phyloP scores from a whole-genome alignment of 768 basidiomycete genomes.

The Phaffia tasmanica region DNA sequence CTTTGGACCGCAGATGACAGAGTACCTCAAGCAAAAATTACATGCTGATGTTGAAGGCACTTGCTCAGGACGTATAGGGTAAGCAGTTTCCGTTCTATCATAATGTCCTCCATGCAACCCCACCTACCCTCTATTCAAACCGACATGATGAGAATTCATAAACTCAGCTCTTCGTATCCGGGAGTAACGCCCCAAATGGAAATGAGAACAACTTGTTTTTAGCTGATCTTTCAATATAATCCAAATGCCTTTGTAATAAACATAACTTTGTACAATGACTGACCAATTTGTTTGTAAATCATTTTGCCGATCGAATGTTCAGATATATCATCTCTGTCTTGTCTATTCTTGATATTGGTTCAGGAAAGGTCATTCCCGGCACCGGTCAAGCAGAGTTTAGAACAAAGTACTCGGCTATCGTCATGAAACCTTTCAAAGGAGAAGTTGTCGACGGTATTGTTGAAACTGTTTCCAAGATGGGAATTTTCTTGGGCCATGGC shows the following conservation, averaged over 20 bases:
- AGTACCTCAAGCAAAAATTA: constrained; percentile 82
- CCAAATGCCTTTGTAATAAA: neutral
- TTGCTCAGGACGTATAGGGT: constrained; percentile 85
- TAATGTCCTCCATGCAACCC: neutral
- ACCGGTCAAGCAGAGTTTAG: constrained; percentile 94
- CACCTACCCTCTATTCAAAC: neutral
- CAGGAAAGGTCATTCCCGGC: constrained; percentile 80
- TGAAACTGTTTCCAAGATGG: constrained; percentile 97
- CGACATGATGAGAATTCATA: constrained; percentile 21
- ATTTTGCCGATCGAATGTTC: neutral
- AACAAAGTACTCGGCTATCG: constrained; percentile 82
- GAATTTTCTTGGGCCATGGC: constrained; percentile 94
- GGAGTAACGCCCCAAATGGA: constrained; percentile 25
- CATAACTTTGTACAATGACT: neutral
- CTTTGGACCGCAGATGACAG: constrained; percentile 90
- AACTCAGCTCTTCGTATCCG: constrained; percentile 27
- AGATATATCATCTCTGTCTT: constrained; percentile 39
- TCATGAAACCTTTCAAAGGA: constrained; percentile 99
- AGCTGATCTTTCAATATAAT: constrained; percentile 5
- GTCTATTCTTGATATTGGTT: constrained; percentile 70
- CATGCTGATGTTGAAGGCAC: constrained; percentile 96
- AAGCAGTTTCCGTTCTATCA: constrained; percentile 18
- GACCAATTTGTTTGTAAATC: constrained; percentile 9
- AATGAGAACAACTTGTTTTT: constrained; percentile 25
- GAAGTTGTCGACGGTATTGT: constrained; percentile 97